Evolutionary conservation across 1,284 basidiomycete species (phyloP), one percentile per base, ranked within the genome.

Genomic region (Sporisorium graminicola): DNA sequence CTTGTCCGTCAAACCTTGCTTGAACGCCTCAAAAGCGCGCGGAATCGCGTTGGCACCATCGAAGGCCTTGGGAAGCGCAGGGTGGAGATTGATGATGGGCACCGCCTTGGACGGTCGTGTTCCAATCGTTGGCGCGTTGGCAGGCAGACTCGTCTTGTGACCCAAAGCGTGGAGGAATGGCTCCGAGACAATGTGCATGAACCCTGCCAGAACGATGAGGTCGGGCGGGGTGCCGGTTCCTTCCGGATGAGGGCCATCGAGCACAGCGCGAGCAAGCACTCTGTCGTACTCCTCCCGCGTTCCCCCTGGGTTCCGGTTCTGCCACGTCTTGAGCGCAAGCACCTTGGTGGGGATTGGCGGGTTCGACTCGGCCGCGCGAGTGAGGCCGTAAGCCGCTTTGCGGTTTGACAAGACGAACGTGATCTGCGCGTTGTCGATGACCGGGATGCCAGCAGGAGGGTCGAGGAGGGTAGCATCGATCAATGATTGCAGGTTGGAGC

Each of bases 61-160:
- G 79, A 99, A 99, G 7, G 92, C 91, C 0, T 94, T 94, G 0
- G 97, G 97, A 2, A 99, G 88, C 6, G 96, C 97, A 10, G 97
- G 96, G 83, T 99, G 97, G 12, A 99, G 88, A 85, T 99, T 99
- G 88, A 99, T 97, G 77, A 97, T 93, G 0, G 94, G 92, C 7
- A 96, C 90, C 6, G 89, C 88, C 60, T 87, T 64, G 1, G 33
- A 58, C 2, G 77, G 80, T n/a, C 65, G 65, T 20, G 55, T 18
- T 35, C 71, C 74, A 20, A 78, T 58, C 6, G 70, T 74, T 1
- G 63, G 79, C 6, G 74, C 73, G 31, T 50, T 55, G 26, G 49
- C 53, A 24, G 74, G 74, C 24, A 79, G 57, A n/a, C 60, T 65
- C 18, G 82, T 79, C 26, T 57, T 56, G 58, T 82, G 80, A 13